Evolutionary conservation across 192 early-diverging fungal species (phyloP).

Genomic region (Umbelopsis isabellina): DNA sequence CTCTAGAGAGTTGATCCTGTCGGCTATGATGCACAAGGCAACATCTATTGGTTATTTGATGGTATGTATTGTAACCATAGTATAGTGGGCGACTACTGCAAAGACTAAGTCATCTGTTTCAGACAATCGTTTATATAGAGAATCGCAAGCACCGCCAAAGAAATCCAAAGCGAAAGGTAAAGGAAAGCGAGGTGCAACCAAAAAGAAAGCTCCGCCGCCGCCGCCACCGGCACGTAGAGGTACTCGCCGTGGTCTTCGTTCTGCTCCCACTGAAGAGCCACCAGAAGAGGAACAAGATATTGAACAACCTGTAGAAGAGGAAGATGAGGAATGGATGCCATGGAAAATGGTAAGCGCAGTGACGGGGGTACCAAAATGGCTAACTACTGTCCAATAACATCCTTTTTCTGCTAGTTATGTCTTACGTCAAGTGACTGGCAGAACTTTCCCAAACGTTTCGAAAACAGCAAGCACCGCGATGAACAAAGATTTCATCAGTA

Average conservation of each 20-base stretch:
- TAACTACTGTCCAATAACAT: not conserved
- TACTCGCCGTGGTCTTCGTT: slow-evolving; percentile 26
- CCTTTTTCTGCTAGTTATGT: slow-evolving; percentile 51
- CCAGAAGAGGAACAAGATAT: slow-evolving; percentile 8
- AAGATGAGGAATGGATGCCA: slow-evolving; percentile 53
- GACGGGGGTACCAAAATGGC: not conserved
- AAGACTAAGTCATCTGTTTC: not conserved
- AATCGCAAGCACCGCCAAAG: slow-evolving; percentile 48
- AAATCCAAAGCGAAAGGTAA: slow-evolving; percentile 25
- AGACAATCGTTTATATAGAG: slow-evolving; percentile 76
- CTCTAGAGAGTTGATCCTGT: slow-evolving; percentile 73
- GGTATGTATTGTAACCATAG: slow-evolving; percentile 43
- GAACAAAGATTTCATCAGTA: slow-evolving; percentile 62
- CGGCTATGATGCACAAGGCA: slow-evolving; percentile 67
- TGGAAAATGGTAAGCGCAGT: slow-evolving; percentile 33
- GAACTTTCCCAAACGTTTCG: slow-evolving; percentile 63
- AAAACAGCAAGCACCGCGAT: slow-evolving; percentile 48
- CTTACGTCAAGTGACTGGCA: slow-evolving; percentile 63
- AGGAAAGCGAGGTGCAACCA: slow-evolving; percentile 25
- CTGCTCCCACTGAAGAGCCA: not conserved
- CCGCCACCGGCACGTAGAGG: slow-evolving; percentile 30
- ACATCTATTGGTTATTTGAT: slow-evolving; percentile 82
- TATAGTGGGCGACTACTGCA: not conserved
- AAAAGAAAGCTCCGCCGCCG: slow-evolving; percentile 34
- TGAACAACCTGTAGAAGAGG: slow-evolving; percentile 43